phyloP scores from a whole-genome alignment of 148 eudicot species.

The Agrostemma githago region DNA sequence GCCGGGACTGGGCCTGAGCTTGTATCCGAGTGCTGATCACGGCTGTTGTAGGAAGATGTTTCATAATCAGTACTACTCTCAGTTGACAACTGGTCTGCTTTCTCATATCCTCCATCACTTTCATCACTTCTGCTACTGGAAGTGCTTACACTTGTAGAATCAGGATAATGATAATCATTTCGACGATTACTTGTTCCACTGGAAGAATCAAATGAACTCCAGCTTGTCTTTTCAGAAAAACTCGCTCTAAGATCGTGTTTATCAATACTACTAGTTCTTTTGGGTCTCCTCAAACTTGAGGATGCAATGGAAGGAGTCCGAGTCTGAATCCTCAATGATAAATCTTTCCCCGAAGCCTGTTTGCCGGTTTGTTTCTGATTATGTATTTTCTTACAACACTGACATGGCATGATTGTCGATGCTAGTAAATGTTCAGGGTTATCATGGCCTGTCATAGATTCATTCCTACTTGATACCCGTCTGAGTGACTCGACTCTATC shows the following conservation, averaged over 20 bases:
- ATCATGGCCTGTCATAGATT: slow-evolving; percentile 19
- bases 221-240: slow-evolving; percentile 27
- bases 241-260: slow-evolving; percentile 2
- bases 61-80: slow-evolving; percentile 20
- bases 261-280: no score
- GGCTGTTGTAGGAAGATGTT: slow-evolving; percentile 16
- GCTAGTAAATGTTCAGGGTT: slow-evolving; percentile 25
- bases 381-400: not conserved
- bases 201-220: slow-evolving; percentile 29
- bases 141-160: slow-evolving; percentile 20
- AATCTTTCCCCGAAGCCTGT: not conserved
- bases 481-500: slow-evolving; percentile 24
- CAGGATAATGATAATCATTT: slow-evolving; percentile 4
- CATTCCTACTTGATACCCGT: not conserved
- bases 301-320: not conserved
- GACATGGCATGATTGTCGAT: slow-evolving; percentile 22
- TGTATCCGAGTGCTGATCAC: slow-evolving; percentile 17
- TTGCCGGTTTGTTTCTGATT: slow-evolving; percentile 4
- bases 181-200: slow-evolving; percentile 28
- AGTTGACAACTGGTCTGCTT: slow-evolving; percentile 18
- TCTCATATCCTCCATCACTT: slow-evolving; percentile 16
- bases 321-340: slow-evolving; percentile 5
- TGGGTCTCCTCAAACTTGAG: no score
- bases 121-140: slow-evolving; percentile 22
- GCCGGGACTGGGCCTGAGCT: slow-evolving; percentile 6